phyloP scores from a whole-genome alignment of 75 land plant species.

The Isoetes taiwanensis region DNA sequence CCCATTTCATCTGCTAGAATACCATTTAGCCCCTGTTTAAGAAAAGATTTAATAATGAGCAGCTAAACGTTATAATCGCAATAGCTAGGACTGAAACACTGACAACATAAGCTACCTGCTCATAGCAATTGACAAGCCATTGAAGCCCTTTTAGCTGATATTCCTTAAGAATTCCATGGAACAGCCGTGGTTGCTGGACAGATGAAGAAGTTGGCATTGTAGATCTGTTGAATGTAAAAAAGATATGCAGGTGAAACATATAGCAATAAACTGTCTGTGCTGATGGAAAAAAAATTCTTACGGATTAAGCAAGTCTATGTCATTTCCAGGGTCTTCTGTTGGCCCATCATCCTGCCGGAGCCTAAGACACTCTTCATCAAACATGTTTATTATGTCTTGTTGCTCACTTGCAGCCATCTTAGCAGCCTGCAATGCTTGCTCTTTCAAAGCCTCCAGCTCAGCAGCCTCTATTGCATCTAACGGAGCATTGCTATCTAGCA shows the following conservation, averaged over 20 bases:
- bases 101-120: constrained; percentile 49
- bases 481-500: constrained; percentile 13
- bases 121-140: constrained; percentile 99
- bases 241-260: background rate
- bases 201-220: constrained; percentile 89
- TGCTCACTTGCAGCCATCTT: constrained; percentile 66
- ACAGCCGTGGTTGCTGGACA: constrained; percentile 74
- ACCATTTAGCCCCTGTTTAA: constrained; percentile 80
- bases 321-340: constrained; percentile 18
- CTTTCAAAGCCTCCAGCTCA: constrained; percentile 63
- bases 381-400: constrained; percentile 51
- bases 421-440: constrained; percentile 68
- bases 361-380: constrained; percentile 67
- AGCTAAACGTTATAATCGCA: background rate
- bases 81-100: background rate
- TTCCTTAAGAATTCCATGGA: constrained; percentile 77
- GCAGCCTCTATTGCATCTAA: no score
- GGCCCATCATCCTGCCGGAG: constrained; percentile 41
- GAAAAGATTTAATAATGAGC: background rate
- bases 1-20: constrained; percentile 99
- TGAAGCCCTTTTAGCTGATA: constrained; percentile 96
- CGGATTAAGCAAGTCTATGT: constrained; percentile 88
- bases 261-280: background rate
- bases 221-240: constrained; percentile 36
- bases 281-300: constrained; percentile 27